Evolutionary conservation across 2,329 filamentous ascomycete species (phyloP), one percentile per base, ranked within the genome.

Genomic region (Fonsecaea erecta): DNA sequence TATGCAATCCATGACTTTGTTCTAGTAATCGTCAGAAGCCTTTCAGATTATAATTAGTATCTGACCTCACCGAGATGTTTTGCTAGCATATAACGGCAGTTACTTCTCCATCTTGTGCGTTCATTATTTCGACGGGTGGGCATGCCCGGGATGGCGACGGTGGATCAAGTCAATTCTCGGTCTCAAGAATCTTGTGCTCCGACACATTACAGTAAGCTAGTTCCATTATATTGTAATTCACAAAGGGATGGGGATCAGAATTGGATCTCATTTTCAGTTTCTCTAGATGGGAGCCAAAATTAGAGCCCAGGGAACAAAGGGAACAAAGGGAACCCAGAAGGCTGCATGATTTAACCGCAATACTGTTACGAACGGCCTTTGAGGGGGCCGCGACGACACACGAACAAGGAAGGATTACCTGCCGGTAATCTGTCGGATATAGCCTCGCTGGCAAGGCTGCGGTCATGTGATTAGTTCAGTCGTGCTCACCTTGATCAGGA

Each of bases 1-100:
- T 57, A 43, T 57, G 28, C 34, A 57, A 57, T 57, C 54, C 54
- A 43, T 43, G 54, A 5, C 43, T 43, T 57, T 57, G 28, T 57
- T 43, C 54, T 57, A 32, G 9, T 35, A 43, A 57, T 57, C 43
- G 30, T 57, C 43, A 57, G 4, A 37, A 37, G 34, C 9, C 12
- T 6, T 37, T 37, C 12, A 37, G 9, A 37, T 37, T 11, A 12
- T 37, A 37, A 37, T 11, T 37, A 14, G 34, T 12, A 37, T 37
- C 12, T 12, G 34, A 37, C 14, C 34, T 37, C 34, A 37, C 35
- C 35, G 35, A 37, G 35, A 37, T 8, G 11, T 37, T 37, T 37
- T 8, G 35, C 12, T 37, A 37, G 16, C 3, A 16, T 37, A 14
- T 14, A 37, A 37, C 35, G 35, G 5, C 35, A 37, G 1, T 37